These are phyloP conservation scores for Chlamydomonas sphaeroides DNA, from an alignment of 139 green algal species.

Conservation along the genomic window DNA sequence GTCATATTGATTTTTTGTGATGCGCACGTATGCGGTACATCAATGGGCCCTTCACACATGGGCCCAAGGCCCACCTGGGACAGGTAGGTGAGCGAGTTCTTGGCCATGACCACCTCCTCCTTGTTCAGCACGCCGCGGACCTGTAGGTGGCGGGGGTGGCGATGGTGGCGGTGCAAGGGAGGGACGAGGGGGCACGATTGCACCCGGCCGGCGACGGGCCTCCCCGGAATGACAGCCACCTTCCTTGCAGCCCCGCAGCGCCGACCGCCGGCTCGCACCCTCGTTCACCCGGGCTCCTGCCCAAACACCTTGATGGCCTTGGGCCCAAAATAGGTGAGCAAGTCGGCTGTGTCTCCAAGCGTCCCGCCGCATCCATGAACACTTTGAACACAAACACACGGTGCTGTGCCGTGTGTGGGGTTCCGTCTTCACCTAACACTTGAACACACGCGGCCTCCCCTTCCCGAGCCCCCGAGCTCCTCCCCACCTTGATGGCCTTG, in stretches of 20 bases:
- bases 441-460: background rate
- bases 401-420: too few species aligned
- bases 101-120: conserved; percentile 72
- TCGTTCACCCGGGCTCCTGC: background rate
- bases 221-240: too few species aligned
- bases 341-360: conserved; percentile 80
- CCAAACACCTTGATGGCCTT: conserved; percentile 76
- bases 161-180: too few species aligned
- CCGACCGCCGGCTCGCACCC: background rate
- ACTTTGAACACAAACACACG: too few species aligned
- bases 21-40: too few species aligned
- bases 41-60: too few species aligned
- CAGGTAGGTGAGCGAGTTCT: conserved; percentile 36
- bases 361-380: conserved; percentile 54
- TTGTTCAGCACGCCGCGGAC: conserved; percentile 83
- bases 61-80: conserved; percentile 21
- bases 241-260: too few species aligned
- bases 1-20: too few species aligned
- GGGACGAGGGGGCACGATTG: too few species aligned
- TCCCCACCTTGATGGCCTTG: conserved; percentile 70
- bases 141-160: conserved; percentile 45
- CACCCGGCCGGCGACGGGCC: too few species aligned
- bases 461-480: background rate
- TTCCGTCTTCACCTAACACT: too few species aligned
- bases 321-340: conserved; percentile 85